Conservation (phyloP, 192 early-diverging fungal genomes). For the Mycoemilia scoparia region DNA sequence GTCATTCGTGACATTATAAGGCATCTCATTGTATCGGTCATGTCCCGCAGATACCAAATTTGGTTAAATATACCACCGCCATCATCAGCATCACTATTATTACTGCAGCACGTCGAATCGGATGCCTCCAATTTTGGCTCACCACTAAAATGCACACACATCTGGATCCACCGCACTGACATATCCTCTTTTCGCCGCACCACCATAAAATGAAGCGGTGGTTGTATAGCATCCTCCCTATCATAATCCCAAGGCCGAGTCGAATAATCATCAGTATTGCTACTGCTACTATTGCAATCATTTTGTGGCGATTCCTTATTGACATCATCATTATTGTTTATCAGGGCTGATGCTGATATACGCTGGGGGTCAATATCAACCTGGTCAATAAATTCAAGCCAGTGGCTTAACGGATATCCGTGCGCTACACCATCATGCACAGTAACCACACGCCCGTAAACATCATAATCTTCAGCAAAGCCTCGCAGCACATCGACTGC, state of each 20-base stretch:
- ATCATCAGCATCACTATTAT: slow-evolving; percentile 2
- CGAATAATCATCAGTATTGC: too few species aligned
- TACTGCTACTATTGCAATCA: too few species aligned
- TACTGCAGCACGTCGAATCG: too few species aligned
- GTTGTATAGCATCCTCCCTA: too few species aligned
- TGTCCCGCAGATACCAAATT: slow-evolving; percentile 22
- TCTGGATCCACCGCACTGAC: slow-evolving; percentile 18
- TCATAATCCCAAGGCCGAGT: too few species aligned
- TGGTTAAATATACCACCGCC: slow-evolving; percentile 6
- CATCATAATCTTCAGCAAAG: slow-evolving; percentile 16
- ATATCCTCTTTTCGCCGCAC: slow-evolving; percentile 14
- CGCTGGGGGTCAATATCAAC: slow-evolving; percentile 1
- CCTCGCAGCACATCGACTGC: slow-evolving; percentile 20
- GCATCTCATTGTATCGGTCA: slow-evolving; percentile 14
- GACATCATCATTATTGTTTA: too few species aligned
- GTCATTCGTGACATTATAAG: slow-evolving; percentile 10
- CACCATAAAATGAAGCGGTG: slow-evolving; percentile 21
- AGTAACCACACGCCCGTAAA: background rate
- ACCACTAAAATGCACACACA: slow-evolving; percentile 13
- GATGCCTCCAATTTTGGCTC: too few species aligned
- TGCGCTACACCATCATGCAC: slow-evolving; percentile 8
- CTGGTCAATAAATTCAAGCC: slow-evolving; percentile 12
- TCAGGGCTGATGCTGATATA: too few species aligned
- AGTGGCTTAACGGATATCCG: slow-evolving; percentile 9
- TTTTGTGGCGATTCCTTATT: too few species aligned